These are phyloP conservation scores for Amoebophrya sp. DNA, from an alignment of 169 alveolate species.

Conservation along the genomic window DNA sequence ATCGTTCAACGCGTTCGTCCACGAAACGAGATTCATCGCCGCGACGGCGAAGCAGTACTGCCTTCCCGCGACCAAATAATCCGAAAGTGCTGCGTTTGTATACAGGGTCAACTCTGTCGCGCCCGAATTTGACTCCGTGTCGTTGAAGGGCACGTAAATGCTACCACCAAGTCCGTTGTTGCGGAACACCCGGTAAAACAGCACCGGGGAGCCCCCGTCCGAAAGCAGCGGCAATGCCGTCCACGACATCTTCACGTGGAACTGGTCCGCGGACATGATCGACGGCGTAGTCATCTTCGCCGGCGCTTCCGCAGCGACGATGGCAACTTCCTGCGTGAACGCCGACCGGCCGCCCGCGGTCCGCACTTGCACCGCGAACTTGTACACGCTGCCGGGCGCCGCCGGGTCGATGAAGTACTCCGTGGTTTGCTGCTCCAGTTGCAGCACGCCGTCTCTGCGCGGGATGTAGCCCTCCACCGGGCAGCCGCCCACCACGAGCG, in stretches of 20 bases:
- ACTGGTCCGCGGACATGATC: background rate
- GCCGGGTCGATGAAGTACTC: constrained; percentile 8
- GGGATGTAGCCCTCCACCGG: background rate
- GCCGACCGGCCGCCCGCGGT: background rate
- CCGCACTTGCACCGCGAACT: background rate
- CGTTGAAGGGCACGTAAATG: background rate
- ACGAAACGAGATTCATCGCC: constrained; percentile 9
- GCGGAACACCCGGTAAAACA: constrained; percentile 7
- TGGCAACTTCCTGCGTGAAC: background rate
- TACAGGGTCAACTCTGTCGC: background rate
- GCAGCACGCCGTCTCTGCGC: background rate
- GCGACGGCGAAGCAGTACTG: constrained; percentile 14
- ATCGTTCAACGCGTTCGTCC: background rate
- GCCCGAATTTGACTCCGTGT: background rate
- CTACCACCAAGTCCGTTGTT: constrained; percentile 12
- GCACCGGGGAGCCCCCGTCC: background rate
- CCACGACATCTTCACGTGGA: background rate
- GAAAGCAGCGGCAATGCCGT: background rate
- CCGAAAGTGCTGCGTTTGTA: background rate
- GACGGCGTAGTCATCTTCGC: background rate
- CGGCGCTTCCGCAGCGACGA: background rate
- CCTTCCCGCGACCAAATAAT: constrained; percentile 6
- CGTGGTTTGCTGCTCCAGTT: background rate
- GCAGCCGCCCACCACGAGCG: constrained; percentile 10
- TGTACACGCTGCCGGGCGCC: background rate